Evolutionary conservation across 306 rosid species (phyloP).

Genomic region (Cicer yamashitae): DNA sequence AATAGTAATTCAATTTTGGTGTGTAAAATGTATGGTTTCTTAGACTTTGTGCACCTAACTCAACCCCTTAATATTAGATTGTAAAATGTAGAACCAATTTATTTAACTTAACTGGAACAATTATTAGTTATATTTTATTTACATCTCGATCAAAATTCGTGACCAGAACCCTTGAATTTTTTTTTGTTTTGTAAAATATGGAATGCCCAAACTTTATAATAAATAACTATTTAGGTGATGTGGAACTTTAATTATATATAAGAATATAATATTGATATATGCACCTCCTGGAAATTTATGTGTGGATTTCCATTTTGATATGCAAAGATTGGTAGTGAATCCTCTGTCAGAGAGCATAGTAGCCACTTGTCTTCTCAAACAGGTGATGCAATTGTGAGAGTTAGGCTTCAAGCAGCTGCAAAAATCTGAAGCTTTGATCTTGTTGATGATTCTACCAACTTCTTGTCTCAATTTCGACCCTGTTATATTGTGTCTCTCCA

Average conservation of each 20-base stretch:
- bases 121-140: too few species aligned
- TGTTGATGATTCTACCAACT: conserved; percentile 49
- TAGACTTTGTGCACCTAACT: too few species aligned
- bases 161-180: too few species aligned
- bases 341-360: conserved; percentile 55
- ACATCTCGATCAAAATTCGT: too few species aligned
- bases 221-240: not conserved
- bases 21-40: too few species aligned
- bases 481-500: conserved; percentile 51
- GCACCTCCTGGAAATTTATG: conserved; percentile 59
- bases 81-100: too few species aligned
- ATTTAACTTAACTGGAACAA: too few species aligned
- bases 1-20: not conserved
- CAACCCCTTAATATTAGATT: not conserved
- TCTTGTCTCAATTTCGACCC: conserved; percentile 58
- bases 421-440: conserved; percentile 38
- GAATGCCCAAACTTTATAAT: not conserved
- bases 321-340: conserved; percentile 53
- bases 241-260: not conserved
- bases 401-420: conserved; percentile 54
- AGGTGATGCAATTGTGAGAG: conserved; percentile 47
- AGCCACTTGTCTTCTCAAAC: conserved; percentile 59
- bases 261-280: not conserved
- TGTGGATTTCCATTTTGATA: conserved; percentile 65
- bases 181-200: too few species aligned